phyloP scores from a whole-genome alignment of 1,139 yeast genomes.

The Zygosaccharomyces pseudobailii region DNA sequence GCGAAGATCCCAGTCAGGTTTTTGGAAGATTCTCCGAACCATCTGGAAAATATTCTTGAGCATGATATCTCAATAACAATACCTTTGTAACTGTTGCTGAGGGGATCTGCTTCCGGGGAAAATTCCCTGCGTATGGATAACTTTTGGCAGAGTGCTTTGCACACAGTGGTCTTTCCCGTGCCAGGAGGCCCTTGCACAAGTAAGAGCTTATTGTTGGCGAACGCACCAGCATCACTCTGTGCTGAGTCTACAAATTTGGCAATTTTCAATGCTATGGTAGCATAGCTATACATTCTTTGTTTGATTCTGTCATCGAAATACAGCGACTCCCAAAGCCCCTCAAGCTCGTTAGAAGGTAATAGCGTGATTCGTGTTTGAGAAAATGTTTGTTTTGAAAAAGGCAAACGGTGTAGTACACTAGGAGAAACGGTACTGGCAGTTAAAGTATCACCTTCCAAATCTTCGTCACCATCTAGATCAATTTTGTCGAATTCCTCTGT shows the following conservation, averaged over 20 bases:
- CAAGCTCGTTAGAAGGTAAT: slow-evolving; percentile 30
- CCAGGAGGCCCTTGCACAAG: slow-evolving; percentile 48
- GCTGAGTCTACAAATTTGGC: slow-evolving; percentile 8
- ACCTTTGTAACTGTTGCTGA: slow-evolving; percentile 14
- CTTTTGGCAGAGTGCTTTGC: slow-evolving; percentile 40
- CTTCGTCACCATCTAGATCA: slow-evolving; percentile 19
- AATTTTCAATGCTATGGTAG: slow-evolving; percentile 29
- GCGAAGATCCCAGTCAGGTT: slow-evolving; percentile 35
- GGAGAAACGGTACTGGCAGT: background rate
- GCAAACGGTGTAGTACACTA: slow-evolving; percentile 5
- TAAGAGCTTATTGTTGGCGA: slow-evolving; percentile 31
- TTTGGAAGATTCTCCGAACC: slow-evolving; percentile 41
- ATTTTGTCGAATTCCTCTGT: slow-evolving; percentile 27
- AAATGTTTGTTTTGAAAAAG: slow-evolving; percentile 22
- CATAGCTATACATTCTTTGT: slow-evolving; percentile 28
- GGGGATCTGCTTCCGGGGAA: slow-evolving; percentile 12
- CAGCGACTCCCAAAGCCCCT: slow-evolving; percentile 34
- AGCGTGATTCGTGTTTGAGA: slow-evolving; percentile 16
- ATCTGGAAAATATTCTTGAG: slow-evolving; percentile 38
- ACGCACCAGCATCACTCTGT: background rate
- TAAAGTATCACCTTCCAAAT: slow-evolving; percentile 11
- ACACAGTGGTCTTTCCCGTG: slow-evolving; percentile 48
- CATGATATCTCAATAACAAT: slow-evolving; percentile 37
- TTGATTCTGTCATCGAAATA: slow-evolving; percentile 30
- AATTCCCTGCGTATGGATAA: slow-evolving; percentile 27